phyloP scores from a whole-genome alignment of 2,329 filamentous ascomycete genomes.

The Laburnicola sp. region DNA sequence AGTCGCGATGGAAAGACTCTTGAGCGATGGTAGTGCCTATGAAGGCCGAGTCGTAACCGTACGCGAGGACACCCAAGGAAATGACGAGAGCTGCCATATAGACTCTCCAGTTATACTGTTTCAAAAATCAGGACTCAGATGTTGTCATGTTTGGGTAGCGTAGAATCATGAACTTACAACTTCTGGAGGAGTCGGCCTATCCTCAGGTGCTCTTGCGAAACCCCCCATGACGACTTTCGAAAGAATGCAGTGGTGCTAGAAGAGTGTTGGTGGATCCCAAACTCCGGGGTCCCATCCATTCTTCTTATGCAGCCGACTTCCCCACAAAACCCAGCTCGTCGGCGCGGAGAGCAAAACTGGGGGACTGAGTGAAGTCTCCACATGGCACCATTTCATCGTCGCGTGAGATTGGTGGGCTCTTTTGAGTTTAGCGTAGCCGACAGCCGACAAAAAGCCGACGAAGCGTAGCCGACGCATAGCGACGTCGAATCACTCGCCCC shows the following conservation, averaged over 20 bases:
- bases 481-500: too few relatives aligned
- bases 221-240: slow-evolving; percentile 32
- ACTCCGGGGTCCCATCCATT: too few relatives aligned
- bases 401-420: not conserved
- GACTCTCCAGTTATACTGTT: slow-evolving; percentile 55
- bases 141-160: not conserved
- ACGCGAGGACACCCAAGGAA: slow-evolving; percentile 51
- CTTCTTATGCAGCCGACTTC: too few relatives aligned
- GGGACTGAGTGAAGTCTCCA: slow-evolving; percentile 26
- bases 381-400: slow-evolving; percentile 18
- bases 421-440: too few relatives aligned
- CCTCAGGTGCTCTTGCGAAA: slow-evolving; percentile 55
- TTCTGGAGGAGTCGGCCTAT: slow-evolving; percentile 59
- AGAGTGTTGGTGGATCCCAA: too few relatives aligned
- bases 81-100: slow-evolving; percentile 56
- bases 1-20: slow-evolving; percentile 53
- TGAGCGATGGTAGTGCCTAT: slow-evolving; percentile 59
- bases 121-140: not conserved
- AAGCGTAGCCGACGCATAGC: too few relatives aligned
- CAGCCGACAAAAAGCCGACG: too few relatives aligned
- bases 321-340: too few relatives aligned
- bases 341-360: slow-evolving; percentile 6
- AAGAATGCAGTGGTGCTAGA: not conserved
- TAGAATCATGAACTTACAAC: slow-evolving; percentile 39
- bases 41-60: slow-evolving; percentile 59